phyloP scores from a whole-genome alignment of 169 alveolate genomes.

The Plasmodium blacklocki region DNA sequence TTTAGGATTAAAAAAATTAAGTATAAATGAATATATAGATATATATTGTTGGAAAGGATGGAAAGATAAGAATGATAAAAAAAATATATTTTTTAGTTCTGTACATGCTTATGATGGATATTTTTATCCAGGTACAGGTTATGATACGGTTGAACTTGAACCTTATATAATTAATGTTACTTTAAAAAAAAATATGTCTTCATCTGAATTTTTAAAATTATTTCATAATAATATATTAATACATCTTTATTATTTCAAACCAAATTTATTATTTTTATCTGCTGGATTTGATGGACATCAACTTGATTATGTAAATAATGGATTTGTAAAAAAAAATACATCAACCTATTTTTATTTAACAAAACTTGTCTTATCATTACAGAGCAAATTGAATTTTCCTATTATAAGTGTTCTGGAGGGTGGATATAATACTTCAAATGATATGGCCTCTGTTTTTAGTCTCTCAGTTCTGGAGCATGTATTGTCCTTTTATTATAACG shows the following conservation, averaged over 20 bases:
- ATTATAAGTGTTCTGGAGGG: conserved; percentile 98
- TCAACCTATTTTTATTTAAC: conserved; percentile 97
- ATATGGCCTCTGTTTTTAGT: conserved; percentile 94
- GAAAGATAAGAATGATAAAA: conserved; percentile 90
- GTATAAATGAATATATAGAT: conserved; percentile 72
- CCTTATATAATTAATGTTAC: conserved; percentile 90
- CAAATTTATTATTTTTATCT: conserved; percentile 94
- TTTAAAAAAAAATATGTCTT: conserved; percentile 87
- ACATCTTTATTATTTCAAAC: conserved; percentile 92
- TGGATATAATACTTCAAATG: conserved; percentile 96
- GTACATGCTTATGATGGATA: conserved; percentile 94
- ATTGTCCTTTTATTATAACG: conserved; percentile 81
- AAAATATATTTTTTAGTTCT: conserved; percentile 93
- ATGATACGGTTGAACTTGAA: conserved; percentile 77
- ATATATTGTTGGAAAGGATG: conserved; percentile 89
- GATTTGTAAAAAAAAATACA: conserved; percentile 91
- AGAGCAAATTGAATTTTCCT: conserved; percentile 90
- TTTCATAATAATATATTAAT: conserved; percentile 91
- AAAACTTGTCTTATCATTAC: conserved; percentile 92
- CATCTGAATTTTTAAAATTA: conserved; percentile 84
- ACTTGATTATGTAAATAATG: conserved; percentile 94
- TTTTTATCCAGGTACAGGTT: conserved; percentile 97
- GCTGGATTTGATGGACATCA: conserved; percentile 99
- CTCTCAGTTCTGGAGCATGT: conserved; percentile 94
- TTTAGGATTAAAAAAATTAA: conserved; percentile 84